Conservation (phyloP, 768 basidiomycete species). For the Amanita rubescens region DNA sequence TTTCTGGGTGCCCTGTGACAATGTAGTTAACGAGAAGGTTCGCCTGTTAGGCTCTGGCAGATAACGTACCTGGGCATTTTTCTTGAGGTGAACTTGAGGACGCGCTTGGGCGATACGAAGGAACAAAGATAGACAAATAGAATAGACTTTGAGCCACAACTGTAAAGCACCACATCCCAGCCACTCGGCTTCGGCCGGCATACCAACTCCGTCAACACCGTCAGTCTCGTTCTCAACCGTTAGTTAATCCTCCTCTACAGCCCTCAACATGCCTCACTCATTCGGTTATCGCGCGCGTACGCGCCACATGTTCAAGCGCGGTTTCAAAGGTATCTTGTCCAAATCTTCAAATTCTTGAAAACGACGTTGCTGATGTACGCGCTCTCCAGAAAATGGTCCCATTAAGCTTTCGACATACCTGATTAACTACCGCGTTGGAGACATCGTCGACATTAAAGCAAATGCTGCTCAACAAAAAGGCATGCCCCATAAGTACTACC, state of each 20-base stretch:
- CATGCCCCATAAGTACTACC: constrained; percentile 99
- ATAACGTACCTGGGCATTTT: constrained; percentile 76
- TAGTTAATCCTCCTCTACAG: constrained; percentile 8
- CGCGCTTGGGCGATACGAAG: constrained; percentile 19
- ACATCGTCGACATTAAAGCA: constrained; percentile 99
- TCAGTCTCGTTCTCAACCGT: constrained; percentile 25
- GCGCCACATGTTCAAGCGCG: constrained; percentile 99
- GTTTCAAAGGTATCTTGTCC: constrained; percentile 79
- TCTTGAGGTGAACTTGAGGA: constrained; percentile 40
- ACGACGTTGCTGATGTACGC: constrained; percentile 8
- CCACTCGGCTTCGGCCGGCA: constrained; percentile 58
- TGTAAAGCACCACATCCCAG: constrained; percentile 51
- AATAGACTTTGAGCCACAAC: constrained; percentile 39
- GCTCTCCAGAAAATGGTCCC: constrained; percentile 72
- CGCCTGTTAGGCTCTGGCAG: constrained; percentile 5
- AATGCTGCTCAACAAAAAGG: constrained; percentile 99
- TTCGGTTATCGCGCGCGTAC: constrained; percentile 99
- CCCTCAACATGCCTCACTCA: constrained; percentile 94
- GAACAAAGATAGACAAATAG: constrained; percentile 34
- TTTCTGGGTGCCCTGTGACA: constrained; percentile 77
- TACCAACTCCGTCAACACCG: constrained; percentile 20
- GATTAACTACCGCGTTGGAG: constrained; percentile 88
- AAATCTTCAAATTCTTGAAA: constrained; percentile 8
- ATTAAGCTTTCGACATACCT: constrained; percentile 91
- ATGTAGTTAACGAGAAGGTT: constrained; percentile 26